These are phyloP conservation scores for Hericium coralloides DNA, from an alignment of 768 basidiomycete genomes.

Conservation along the genomic window DNA sequence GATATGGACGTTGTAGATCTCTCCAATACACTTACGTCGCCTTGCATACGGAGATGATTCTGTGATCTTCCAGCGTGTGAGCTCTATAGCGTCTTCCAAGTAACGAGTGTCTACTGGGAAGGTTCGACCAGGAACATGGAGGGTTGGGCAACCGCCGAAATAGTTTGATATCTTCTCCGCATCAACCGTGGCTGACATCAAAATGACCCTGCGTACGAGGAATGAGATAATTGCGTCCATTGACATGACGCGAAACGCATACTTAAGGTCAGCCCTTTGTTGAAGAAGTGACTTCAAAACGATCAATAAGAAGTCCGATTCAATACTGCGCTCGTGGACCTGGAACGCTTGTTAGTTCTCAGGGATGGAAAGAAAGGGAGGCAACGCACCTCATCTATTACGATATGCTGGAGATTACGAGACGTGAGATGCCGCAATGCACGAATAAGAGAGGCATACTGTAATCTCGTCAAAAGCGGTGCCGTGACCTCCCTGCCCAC, in stretches of 20 bases:
- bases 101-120: slow-evolving; percentile 85
- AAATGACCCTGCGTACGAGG: slow-evolving; percentile 51
- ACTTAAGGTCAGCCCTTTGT: slow-evolving; percentile 82
- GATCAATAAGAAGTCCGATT: slow-evolving; percentile 94
- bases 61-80: slow-evolving; percentile 66
- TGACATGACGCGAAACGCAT: slow-evolving; percentile 6
- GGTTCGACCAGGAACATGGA: slow-evolving; percentile 89
- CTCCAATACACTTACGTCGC: slow-evolving; percentile 36
- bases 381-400: slow-evolving; percentile 76
- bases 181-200: slow-evolving; percentile 97
- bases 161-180: slow-evolving; percentile 82
- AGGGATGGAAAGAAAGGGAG: neutral
- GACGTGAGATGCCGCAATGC: neutral
- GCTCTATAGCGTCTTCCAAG: slow-evolving; percentile 87
- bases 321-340: slow-evolving; percentile 96
- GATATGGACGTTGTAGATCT: neutral
- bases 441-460: slow-evolving; percentile 32
- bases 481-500: slow-evolving; percentile 58
- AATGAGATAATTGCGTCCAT: neutral
- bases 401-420: slow-evolving; percentile 57
- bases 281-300: slow-evolving; percentile 78
- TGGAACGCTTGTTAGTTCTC: slow-evolving; percentile 16
- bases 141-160: slow-evolving; percentile 78
- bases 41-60: slow-evolving; percentile 78
- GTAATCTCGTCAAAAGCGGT: slow-evolving; percentile 91